Conservation (phyloP, 108 stramenopile genomes). For the Cafeteria roenbergensis region DNA sequence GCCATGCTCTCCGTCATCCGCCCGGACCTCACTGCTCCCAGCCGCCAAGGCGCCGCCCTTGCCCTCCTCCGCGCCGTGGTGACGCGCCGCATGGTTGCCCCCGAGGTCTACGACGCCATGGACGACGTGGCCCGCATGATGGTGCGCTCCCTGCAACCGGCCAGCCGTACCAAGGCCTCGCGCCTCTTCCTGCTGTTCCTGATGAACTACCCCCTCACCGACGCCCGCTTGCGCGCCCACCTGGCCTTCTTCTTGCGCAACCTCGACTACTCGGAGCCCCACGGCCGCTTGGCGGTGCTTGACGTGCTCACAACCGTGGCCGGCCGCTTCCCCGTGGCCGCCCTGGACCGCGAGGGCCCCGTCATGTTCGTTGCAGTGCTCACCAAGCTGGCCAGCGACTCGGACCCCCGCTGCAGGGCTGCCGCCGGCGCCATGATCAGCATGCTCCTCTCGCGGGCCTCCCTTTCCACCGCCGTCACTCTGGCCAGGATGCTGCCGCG, state of each 20-base stretch:
- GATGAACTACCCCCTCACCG: slow-evolving; percentile 16
- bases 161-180: not conserved
- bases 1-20: slow-evolving; percentile 2
- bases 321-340: slow-evolving; percentile 6
- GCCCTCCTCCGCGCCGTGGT: slow-evolving; percentile 11
- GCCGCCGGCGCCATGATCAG: no score
- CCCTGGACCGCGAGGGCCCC: slow-evolving; percentile 2
- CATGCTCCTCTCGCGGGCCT: no score
- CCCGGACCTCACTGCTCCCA: not conserved
- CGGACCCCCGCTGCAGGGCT: not conserved
- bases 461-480: no score
- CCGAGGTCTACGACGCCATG: slow-evolving; percentile 27
- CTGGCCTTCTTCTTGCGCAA: slow-evolving; percentile 14
- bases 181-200: slow-evolving; percentile 15
- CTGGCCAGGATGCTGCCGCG: no score
- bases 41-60: not conserved
- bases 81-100: slow-evolving; percentile 1
- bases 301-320: slow-evolving; percentile 7
- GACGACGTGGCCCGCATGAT: slow-evolving; percentile 8
- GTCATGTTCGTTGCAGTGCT: slow-evolving; percentile 10
- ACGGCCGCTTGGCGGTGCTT: slow-evolving; percentile 15
- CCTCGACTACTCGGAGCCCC: slow-evolving; percentile 10
- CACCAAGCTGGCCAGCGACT: slow-evolving; percentile 6
- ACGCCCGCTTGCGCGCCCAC: slow-evolving; percentile 11
- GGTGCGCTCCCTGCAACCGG: not conserved